Evolutionary conservation across 257 asterid genomes (phyloP), one percentile per base, ranked within the genome.

Genomic region (Petunia axillaris): DNA sequence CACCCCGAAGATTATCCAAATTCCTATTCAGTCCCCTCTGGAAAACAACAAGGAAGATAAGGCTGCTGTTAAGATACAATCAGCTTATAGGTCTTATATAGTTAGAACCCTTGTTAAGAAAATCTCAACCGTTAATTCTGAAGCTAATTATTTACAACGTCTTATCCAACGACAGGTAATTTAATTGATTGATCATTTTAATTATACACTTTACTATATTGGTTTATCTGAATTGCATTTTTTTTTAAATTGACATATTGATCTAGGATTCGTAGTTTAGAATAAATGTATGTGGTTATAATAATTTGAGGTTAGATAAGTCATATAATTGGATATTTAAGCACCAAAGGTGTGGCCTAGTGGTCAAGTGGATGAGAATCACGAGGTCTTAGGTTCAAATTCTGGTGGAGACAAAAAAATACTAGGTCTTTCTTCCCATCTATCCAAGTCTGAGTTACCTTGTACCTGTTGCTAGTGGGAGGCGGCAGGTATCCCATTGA

Each of bases 81-180:
- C 99, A 1, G 90, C 90, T 71, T 93, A 89, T 84, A 83, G 98
- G 82, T 88, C 98, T 76, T 87, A 88, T 84, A 41, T 76, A 35
- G 90, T 93, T 53, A 93, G 98, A 16, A 38, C 1, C 36, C 93
- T 95, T 11, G 91, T 95, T 50, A 84, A 84, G 85, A 91, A 87
- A 86, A 90, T 95, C 82, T 79, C 94, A 54, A 82, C 94, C 76
- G 97, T 92, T 84, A 85, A 93, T 88, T 89, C 87, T 44, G 93
- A 93, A 86, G 97, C 98, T 46, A 87, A 80, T 79, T 82, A 85
- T 85, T 93, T 94, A 90, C 91, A 92, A 84, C 86, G 88, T 63
- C 77, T 89, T 80, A 90, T 95, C 91, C 98, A 93, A 85, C 87
- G 92, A 41, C 99, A 95, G 98, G 99, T 73, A 50, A 25, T 25